phyloP scores from a whole-genome alignment of 495 filamentous ascomycete genomes.

The Penicillium antarcticum region DNA sequence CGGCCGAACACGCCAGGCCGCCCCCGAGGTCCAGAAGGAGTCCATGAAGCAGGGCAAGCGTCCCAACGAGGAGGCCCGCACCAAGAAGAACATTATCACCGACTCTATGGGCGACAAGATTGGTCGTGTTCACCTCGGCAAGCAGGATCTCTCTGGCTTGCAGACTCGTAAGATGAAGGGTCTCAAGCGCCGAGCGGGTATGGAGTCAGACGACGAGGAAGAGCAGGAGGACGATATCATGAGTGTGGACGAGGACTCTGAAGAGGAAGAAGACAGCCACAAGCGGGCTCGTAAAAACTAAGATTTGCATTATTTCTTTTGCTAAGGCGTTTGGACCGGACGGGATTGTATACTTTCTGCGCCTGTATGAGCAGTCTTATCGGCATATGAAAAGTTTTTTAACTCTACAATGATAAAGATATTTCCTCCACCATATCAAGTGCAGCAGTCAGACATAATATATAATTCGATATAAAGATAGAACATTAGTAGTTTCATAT shows the following conservation, averaged over 20 bases:
- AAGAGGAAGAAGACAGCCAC: slow-evolving; percentile 33
- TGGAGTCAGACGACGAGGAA: slow-evolving; percentile 43
- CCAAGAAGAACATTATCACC: slow-evolving; percentile 93
- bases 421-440: background rate
- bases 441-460: too few relatives aligned
- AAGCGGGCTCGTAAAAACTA: slow-evolving; percentile 39
- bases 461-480: too few relatives aligned
- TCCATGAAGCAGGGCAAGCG: slow-evolving; percentile 80
- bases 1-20: slow-evolving; percentile 73
- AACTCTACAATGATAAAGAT: slow-evolving; percentile 12
- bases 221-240: slow-evolving; percentile 39
- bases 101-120: slow-evolving; percentile 94
- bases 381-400: slow-evolving; percentile 27
- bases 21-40: slow-evolving; percentile 78
- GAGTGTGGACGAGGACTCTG: slow-evolving; percentile 42
- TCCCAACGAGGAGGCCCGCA: slow-evolving; percentile 52
- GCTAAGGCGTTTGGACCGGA: slow-evolving; percentile 30
- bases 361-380: slow-evolving; percentile 18
- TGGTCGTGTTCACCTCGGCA: slow-evolving; percentile 86
- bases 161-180: slow-evolving; percentile 99
- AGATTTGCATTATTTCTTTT: slow-evolving; percentile 28
- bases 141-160: slow-evolving; percentile 80
- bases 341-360: slow-evolving; percentile 24
- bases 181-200: slow-evolving; percentile 70
- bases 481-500: too few relatives aligned